Conservation (phyloP, 139 green algal genomes). For the Chlamydomonas incerta region DNA sequence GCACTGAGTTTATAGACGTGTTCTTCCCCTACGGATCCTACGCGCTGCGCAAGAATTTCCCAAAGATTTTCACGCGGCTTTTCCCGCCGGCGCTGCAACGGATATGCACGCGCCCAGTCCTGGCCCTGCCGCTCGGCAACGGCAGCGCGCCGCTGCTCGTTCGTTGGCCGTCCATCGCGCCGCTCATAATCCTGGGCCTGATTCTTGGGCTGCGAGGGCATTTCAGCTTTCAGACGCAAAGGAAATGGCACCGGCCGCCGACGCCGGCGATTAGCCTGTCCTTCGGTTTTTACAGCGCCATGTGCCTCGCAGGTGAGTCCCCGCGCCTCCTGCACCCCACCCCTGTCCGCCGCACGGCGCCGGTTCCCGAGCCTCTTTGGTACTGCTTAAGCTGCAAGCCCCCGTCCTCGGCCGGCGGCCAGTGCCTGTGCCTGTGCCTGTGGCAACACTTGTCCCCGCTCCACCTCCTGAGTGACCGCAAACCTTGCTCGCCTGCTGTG, state of each 20-base stretch:
- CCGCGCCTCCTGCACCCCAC: too few species aligned
- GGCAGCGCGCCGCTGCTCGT: not conserved
- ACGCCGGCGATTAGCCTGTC: not conserved
- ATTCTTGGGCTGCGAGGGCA: not conserved
- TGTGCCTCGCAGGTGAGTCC: not conserved
- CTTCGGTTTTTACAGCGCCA: not conserved
- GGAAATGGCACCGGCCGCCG: not conserved
- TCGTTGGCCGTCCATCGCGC: not conserved
- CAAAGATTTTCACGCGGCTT: not conserved
- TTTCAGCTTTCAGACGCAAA: not conserved
- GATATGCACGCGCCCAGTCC: not conserved
- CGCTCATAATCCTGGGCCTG: not conserved
- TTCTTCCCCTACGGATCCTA: not conserved
- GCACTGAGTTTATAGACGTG: not conserved
- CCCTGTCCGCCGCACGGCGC: too few species aligned
- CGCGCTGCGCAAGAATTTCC: not conserved
- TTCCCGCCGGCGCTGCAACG: conserved; percentile 10
- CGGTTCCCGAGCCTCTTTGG: too few species aligned
- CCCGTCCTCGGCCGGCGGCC: too few species aligned
- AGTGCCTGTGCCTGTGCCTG: too few species aligned
- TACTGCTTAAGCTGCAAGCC: too few species aligned
- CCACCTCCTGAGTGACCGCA: too few species aligned
- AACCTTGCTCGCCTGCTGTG: too few species aligned
- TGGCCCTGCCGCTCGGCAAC: not conserved
- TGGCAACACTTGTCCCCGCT: too few species aligned